Evolutionary conservation across 108 stramenopile species (phyloP).

Genomic region (Cylindrotheca closterium): DNA sequence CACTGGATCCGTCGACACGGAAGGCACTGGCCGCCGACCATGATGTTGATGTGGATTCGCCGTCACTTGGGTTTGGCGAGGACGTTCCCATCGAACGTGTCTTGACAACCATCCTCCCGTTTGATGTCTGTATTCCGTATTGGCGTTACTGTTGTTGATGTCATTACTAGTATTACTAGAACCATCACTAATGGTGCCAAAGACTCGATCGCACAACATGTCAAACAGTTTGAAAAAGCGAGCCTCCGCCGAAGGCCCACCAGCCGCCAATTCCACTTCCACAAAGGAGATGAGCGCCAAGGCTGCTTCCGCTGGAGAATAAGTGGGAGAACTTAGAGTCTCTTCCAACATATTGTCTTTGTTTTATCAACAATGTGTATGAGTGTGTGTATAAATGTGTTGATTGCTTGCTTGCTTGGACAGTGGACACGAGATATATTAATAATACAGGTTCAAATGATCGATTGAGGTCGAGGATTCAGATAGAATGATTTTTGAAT

Average conservation of each 20-base stretch:
- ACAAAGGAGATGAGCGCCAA: constrained; percentile 74
- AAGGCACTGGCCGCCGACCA: constrained; percentile 15
- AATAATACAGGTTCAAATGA: too few species aligned
- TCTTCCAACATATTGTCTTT: constrained; percentile 63
- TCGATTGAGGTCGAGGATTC: too few species aligned
- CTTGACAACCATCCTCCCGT: constrained; percentile 43
- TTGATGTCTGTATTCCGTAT: constrained; percentile 30
- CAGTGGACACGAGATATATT: too few species aligned
- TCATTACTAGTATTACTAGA: not conserved
- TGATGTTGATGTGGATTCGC: constrained; percentile 1
- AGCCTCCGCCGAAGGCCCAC: constrained; percentile 69
- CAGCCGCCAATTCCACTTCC: constrained; percentile 69
- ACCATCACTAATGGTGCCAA: constrained; percentile 41
- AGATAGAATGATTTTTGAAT: too few species aligned
- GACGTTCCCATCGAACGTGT: constrained; percentile 36
- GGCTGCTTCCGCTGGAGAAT: constrained; percentile 72
- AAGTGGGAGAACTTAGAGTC: constrained; percentile 37
- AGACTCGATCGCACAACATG: constrained; percentile 64
- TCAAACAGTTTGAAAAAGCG: constrained; percentile 72
- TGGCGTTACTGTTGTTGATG: not conserved
- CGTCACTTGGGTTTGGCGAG: not conserved
- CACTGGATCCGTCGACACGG: constrained; percentile 70
- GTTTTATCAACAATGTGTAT: too few species aligned
- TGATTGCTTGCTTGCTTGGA: too few species aligned
- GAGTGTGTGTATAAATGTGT: too few species aligned